These are phyloP conservation scores for Trichophyton schoenleinii DNA, from an alignment of 2,329 filamentous ascomycete species.

Conservation along the genomic window DNA sequence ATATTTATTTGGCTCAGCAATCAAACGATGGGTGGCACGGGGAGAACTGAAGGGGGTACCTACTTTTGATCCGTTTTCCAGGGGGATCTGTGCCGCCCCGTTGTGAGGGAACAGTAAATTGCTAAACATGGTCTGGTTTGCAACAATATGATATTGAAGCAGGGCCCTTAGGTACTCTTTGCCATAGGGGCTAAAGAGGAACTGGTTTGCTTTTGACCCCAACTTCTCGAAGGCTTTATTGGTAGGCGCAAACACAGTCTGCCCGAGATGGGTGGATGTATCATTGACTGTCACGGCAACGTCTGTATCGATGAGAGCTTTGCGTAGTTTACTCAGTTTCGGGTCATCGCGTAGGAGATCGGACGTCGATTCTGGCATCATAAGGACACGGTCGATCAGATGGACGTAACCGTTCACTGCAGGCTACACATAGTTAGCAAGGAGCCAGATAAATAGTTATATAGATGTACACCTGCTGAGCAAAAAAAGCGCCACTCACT, in stretches of 20 bases:
- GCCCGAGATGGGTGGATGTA: background rate
- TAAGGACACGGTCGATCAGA: background rate
- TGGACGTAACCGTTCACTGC: constrained; percentile 1
- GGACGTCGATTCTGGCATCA: constrained; percentile 1
- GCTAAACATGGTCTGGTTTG: background rate
- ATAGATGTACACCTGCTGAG: background rate
- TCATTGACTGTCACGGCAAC: background rate
- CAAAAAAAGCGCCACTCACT: background rate
- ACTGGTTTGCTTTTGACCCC: background rate
- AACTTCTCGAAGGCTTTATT: background rate
- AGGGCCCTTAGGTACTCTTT: background rate
- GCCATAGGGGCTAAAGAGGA: background rate
- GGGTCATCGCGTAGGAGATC: background rate
- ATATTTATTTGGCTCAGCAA: background rate
- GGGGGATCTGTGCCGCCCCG: background rate
- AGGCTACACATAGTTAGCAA: background rate
- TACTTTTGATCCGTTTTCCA: background rate
- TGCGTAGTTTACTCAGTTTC: background rate
- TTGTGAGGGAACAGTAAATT: background rate
- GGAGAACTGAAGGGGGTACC: background rate
- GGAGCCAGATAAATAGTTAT: background rate
- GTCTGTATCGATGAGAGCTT: constrained; percentile 1
- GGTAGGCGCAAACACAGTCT: background rate
- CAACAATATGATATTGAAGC: background rate
- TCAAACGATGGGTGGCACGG: background rate